Percentiles rank a stretch among this genome's conserved stretches.
These are phyloP conservation scores for Setomelanomma holmii DNA, from an alignment of 2,329 filamentous ascomycete species.

Conservation along the genomic window DNA sequence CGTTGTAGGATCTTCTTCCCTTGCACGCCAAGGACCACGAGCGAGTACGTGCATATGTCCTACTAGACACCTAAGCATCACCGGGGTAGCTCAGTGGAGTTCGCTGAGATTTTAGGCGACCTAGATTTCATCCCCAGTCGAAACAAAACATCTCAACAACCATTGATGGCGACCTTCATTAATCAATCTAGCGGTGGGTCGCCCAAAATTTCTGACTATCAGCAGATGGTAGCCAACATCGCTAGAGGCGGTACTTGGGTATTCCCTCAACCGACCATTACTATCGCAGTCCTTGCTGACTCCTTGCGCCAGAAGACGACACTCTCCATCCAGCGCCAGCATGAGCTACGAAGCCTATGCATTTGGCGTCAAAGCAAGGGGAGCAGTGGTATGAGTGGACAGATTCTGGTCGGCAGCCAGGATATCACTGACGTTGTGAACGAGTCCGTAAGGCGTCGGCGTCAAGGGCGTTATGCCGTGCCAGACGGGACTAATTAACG, in stretches of 20 bases:
- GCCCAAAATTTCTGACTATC: background rate
- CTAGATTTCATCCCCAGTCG: background rate
- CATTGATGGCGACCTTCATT: too few species aligned
- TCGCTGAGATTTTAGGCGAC: background rate
- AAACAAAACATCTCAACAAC: background rate
- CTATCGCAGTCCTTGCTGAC: background rate
- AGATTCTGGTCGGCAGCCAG: background rate
- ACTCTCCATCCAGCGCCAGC: background rate
- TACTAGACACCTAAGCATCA: too few species aligned
- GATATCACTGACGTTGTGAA: constrained; percentile 3
- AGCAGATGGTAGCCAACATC: background rate
- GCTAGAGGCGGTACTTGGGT: background rate
- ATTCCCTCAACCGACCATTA: background rate
- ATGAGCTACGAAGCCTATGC: constrained; percentile 22
- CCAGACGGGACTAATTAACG: background rate
- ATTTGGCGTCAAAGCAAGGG: constrained; percentile 43
- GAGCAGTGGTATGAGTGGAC: background rate
- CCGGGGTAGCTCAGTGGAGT: background rate
- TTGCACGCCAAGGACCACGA: too few species aligned
- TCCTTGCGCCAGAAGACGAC: background rate
- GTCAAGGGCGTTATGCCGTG: constrained; percentile 1
- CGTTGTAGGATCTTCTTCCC: too few species aligned
- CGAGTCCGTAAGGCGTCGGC: background rate
- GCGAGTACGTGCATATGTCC: too few species aligned
- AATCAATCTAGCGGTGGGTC: background rate